phyloP scores from a whole-genome alignment of 2,329 filamentous ascomycete species.

The Monilinia aucupariae region DNA sequence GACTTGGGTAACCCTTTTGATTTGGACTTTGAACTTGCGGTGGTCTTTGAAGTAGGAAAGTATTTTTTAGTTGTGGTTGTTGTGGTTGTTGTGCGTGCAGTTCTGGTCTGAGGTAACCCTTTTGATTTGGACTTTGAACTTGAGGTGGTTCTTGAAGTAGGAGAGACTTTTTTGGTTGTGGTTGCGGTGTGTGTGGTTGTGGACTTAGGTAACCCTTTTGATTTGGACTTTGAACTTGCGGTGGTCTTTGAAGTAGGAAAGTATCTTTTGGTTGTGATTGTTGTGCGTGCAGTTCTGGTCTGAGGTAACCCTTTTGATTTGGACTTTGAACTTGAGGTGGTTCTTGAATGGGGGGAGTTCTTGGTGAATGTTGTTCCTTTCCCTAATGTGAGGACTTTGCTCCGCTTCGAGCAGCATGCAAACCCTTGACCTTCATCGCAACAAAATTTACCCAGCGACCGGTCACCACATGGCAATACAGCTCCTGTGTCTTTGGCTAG shows the following conservation, averaged over 20 bases:
- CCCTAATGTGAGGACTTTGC: slow-evolving; percentile 19
- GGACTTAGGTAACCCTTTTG: background rate
- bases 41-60: too few species aligned
- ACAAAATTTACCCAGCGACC: slow-evolving; percentile 20
- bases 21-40: too few species aligned
- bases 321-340: background rate
- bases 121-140: too few species aligned
- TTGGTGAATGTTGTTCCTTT: background rate
- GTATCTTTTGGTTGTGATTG: too few species aligned
- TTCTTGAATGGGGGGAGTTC: background rate
- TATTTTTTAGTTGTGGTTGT: too few species aligned
- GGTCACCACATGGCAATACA: slow-evolving; percentile 20
- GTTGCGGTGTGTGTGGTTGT: too few species aligned
- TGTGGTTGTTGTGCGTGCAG: background rate
- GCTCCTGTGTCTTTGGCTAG: slow-evolving; percentile 16
- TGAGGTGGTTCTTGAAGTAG: too few species aligned
- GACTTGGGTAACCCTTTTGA: too few species aligned
- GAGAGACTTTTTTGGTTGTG: too few species aligned
- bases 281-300: too few species aligned
- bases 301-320: background rate
- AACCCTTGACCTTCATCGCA: slow-evolving; percentile 22
- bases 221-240: background rate
- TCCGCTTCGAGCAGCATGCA: slow-evolving; percentile 17
- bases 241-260: background rate
- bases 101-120: too few species aligned